A percentile compares a stretch with the other conserved stretches of the same genome.
Conservation (phyloP, 192 early-diverging fungal genomes). For the Coemansia brasiliensis region DNA sequence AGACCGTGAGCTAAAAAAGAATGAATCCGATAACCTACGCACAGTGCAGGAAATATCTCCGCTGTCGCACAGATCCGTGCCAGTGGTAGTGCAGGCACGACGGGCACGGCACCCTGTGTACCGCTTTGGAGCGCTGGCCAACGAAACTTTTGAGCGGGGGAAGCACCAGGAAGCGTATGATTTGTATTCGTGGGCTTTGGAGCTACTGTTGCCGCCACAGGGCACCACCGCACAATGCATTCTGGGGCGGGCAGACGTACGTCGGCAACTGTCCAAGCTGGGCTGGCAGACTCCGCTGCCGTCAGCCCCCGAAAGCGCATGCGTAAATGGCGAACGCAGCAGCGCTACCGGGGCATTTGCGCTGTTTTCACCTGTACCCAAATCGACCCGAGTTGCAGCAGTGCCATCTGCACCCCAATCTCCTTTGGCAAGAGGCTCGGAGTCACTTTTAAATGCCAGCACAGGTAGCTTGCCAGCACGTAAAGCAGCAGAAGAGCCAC, state of each 20-base stretch:
- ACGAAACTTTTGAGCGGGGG: constrained; percentile 58
- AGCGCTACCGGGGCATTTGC: constrained; percentile 4
- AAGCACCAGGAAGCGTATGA: constrained; percentile 56
- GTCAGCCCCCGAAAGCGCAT: background rate
- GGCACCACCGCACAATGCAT: constrained; percentile 29
- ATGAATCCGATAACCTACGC: background rate
- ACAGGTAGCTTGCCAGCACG: constrained; percentile 4
- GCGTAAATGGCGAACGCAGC: background rate
- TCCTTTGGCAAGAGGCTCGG: background rate
- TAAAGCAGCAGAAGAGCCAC: background rate
- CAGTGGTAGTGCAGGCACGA: constrained; percentile 45
- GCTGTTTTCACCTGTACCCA: constrained; percentile 2
- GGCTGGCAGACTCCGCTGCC: constrained; percentile 14
- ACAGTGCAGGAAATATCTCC: constrained; percentile 23
- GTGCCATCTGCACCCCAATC: constrained; percentile 1
- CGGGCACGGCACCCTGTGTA: constrained; percentile 54
- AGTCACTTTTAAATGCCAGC: background rate
- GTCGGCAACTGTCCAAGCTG: constrained; percentile 19
- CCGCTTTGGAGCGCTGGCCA: constrained; percentile 51
- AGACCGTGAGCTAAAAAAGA: too few species aligned
- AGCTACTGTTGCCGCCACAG: constrained; percentile 30
- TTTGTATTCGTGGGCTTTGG: constrained; percentile 52
- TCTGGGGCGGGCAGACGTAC: constrained; percentile 21
- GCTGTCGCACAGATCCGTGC: constrained; percentile 33
- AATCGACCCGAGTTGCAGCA: background rate